Evolutionary conservation across 352 stramenopile genomes (phyloP).

Genomic region (Pythium vanterpoolii): DNA sequence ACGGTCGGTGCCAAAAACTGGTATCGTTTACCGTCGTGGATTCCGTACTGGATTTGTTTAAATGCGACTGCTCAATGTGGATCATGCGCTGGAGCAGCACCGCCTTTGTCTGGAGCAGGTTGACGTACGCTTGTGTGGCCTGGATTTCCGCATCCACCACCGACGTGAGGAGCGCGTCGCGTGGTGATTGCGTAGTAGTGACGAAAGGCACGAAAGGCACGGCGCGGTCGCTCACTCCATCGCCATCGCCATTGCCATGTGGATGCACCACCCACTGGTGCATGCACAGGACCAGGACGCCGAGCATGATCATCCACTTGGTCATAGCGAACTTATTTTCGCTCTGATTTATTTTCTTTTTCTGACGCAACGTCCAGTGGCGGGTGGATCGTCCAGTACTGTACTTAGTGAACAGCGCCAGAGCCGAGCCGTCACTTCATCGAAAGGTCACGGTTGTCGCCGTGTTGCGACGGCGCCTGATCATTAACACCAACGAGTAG

Average conservation of each 20-base stretch:
- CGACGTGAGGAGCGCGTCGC: background rate
- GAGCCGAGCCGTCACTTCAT: too few species aligned
- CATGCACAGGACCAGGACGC: too few species aligned
- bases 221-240: background rate
- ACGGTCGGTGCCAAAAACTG: constrained; percentile 3
- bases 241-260: background rate
- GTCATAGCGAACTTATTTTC: too few species aligned
- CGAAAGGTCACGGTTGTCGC: constrained; percentile 17
- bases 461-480: too few species aligned
- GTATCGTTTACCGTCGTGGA: background rate
- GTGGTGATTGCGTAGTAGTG: background rate
- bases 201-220: too few species aligned
- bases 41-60: background rate
- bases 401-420: too few species aligned
- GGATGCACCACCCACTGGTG: too few species aligned
- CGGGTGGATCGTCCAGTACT: too few species aligned
- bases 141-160: constrained; percentile 19
- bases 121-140: constrained; percentile 6
- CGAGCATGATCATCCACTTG: too few species aligned
- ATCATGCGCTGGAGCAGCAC: constrained; percentile 6
- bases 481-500: too few species aligned
- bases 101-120: constrained; percentile 6
- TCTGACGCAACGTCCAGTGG: too few species aligned
- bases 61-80: background rate
- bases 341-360: too few species aligned